Evolutionary conservation across 495 filamentous ascomycete genomes (phyloP).

Genomic region (Penicillium atrosanguineum): DNA sequence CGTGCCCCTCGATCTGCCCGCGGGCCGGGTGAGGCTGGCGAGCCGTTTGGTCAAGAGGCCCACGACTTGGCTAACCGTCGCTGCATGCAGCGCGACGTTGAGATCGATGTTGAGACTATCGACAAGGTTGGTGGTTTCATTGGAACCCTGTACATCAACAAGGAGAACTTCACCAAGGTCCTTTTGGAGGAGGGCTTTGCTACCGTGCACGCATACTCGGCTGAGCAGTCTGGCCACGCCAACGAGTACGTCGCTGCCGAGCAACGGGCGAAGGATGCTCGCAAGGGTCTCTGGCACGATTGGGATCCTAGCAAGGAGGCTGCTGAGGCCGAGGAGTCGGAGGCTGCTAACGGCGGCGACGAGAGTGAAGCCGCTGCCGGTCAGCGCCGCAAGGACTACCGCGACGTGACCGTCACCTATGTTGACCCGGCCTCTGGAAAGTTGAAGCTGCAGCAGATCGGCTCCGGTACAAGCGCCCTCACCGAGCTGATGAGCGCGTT

Average conservation of each 20-base stretch:
- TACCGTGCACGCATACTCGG: conserved; percentile 88
- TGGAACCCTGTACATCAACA: conserved; percentile 88
- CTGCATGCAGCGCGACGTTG: conserved; percentile 91
- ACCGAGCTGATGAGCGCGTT: conserved; percentile 85
- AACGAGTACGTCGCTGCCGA: conserved; percentile 86
- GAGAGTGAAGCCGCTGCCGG: conserved; percentile 40
- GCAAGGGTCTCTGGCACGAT: conserved; percentile 88
- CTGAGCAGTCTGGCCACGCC: conserved; percentile 88
- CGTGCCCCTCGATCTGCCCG: conserved; percentile 88
- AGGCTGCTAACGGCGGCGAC: conserved; percentile 44
- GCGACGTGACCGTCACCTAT: conserved; percentile 86
- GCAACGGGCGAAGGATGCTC: conserved; percentile 77
- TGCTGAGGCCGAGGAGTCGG: conserved; percentile 50
- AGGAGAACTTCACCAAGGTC: conserved; percentile 92
- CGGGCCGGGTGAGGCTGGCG: conserved; percentile 72
- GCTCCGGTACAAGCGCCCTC: conserved; percentile 75
- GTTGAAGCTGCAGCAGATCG: conserved; percentile 86
- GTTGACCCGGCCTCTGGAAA: conserved; percentile 69
- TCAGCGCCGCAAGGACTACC: conserved; percentile 76
- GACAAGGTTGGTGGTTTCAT: conserved; percentile 98
- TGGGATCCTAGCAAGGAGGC: conserved; percentile 82
- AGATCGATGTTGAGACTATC: conserved; percentile 91
- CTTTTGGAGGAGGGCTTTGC: conserved; percentile 94
- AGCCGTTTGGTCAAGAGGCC: conserved; percentile 95
- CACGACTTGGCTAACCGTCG: conserved; percentile 84